These are phyloP conservation scores for Pyrrhoderma noxium DNA, from an alignment of 1,284 basidiomycete species.

Conservation along the genomic window DNA sequence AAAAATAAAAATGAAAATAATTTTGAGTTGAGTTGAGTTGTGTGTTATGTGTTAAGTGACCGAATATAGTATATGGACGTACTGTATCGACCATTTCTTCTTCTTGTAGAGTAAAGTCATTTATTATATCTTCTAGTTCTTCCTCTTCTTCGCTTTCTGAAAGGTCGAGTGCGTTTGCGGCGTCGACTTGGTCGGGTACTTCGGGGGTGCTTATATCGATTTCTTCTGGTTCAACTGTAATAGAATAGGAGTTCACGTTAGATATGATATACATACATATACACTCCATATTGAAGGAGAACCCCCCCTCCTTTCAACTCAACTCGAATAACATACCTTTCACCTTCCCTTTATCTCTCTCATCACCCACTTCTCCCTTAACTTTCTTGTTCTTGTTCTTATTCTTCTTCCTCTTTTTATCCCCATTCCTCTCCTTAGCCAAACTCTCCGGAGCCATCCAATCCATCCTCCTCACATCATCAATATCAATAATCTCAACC, in stretches of 20 bases:
- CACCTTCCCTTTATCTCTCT: slow-evolving; percentile 38
- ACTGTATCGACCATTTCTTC: slow-evolving; percentile 33
- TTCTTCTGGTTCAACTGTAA: slow-evolving; percentile 11
- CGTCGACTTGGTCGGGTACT: slow-evolving; percentile 40
- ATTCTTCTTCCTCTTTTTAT: slow-evolving; percentile 30
- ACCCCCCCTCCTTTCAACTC: neutral
- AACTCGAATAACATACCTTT: slow-evolving; percentile 29
- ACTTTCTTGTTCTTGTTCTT: slow-evolving; percentile 16
- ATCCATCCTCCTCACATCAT: slow-evolving; percentile 72
- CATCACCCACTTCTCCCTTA: slow-evolving; percentile 13
- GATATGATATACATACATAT: neutral
- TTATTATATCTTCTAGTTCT: slow-evolving; percentile 76
- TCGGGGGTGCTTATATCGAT: slow-evolving; percentile 16
- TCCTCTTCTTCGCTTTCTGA: slow-evolving; percentile 85
- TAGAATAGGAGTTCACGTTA: neutral
- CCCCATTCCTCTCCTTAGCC: slow-evolving; percentile 44
- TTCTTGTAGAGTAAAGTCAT: slow-evolving; percentile 60
- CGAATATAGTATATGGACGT: slow-evolving; percentile 14
- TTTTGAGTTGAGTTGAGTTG: too few species aligned
- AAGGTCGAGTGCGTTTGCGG: slow-evolving; percentile 69
- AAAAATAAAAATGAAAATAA: slow-evolving; percentile 1
- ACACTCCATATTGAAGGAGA: too few species aligned
- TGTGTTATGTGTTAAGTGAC: too few species aligned
- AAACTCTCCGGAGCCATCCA: slow-evolving; percentile 86
- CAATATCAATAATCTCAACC: slow-evolving; percentile 85